These are phyloP conservation scores for Xylaria sp. DNA, from an alignment of 495 filamentous ascomycete species.

Conservation along the genomic window DNA sequence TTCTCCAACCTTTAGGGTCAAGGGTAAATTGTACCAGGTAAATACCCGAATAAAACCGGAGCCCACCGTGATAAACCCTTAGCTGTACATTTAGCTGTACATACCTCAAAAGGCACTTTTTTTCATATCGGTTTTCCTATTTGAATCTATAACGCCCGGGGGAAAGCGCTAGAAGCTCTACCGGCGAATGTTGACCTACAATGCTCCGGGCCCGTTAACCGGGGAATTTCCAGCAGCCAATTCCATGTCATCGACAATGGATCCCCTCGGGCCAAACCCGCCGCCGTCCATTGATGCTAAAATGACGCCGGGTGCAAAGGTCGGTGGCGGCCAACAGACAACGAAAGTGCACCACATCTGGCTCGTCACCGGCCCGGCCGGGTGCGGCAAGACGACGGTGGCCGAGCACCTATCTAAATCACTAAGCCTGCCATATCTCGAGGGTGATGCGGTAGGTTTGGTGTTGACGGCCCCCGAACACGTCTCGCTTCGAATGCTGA, in stretches of 20 bases:
- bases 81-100: too few species aligned
- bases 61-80: constrained; percentile 4
- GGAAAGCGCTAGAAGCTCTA: constrained; percentile 5
- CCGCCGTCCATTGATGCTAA: constrained; percentile 42
- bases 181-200: constrained; percentile 52
- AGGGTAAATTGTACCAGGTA: background rate
- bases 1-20: constrained; percentile 1
- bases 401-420: constrained; percentile 76
- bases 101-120: background rate
- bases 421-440: constrained; percentile 82
- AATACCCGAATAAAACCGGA: constrained; percentile 9
- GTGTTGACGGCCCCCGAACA: background rate
- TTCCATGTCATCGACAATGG: constrained; percentile 43
- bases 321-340: constrained; percentile 33
- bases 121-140: constrained; percentile 8
- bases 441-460: constrained; percentile 90
- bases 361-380: constrained; percentile 96
- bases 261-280: constrained; percentile 44
- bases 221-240: constrained; percentile 43
- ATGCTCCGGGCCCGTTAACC: constrained; percentile 47
- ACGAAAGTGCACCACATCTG: constrained; percentile 80
- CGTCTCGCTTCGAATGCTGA: background rate
- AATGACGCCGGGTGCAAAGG: constrained; percentile 35
- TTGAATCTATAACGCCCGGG: constrained; percentile 2
- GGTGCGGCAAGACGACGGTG: constrained; percentile 95